Base-by-base conservation (phyloP, 1,284 basidiomycete genomes). In the Ustilago tritici region DNA sequence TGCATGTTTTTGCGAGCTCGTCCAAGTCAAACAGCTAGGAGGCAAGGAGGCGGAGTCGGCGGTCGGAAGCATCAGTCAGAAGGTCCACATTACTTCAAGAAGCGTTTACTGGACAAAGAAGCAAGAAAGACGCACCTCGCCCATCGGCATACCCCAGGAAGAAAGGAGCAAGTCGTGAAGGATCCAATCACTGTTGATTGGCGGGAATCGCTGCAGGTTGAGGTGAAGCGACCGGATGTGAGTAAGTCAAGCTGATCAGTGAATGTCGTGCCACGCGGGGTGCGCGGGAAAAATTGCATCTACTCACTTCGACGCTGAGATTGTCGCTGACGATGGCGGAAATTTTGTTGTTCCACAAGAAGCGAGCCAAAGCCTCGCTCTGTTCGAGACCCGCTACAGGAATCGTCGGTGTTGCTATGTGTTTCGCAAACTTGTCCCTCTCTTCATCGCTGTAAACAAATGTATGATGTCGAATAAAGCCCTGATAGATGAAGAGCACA, bases 141-240 rank as follows among this genome's bases (percentile, higher is more conserved):
- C 49, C 49, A 50, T 50, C 6, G 49, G 49, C 49, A 50, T 50
- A 17, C 49, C 49, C 49, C 49, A 50, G 6, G 49, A 50, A 50
- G 49, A 50, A 14, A 50, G 49, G 28, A 50, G 49, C 31, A 50
- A 50, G 49, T 50, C 49, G 28, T 50, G 49, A 8, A 50, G 49
- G 49, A 50, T 50, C 49, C 49, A 50, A 14, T 50, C 49, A 12
- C 49, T 50, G 31, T 50, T 12, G 28, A 50, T 5, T 28, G 49
- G 49, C 28, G 49, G 49, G 9, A 50, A 50, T 31, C 49, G 23
- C 49, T 50, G 49, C 15, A 50, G 15, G 38, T 17, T 28, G 23
- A 28, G 23, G 1, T 46, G 3, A 17, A 46, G 40, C 11, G 17
- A 17, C 8, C 17, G 4, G 14, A 43, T 31, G 49, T 23, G 23